Percentiles rank a stretch among this genome's conserved stretches.
phyloP scores from a whole-genome alignment of 495 filamentous ascomycete species.

The Aspergillus saccharolyticus region DNA sequence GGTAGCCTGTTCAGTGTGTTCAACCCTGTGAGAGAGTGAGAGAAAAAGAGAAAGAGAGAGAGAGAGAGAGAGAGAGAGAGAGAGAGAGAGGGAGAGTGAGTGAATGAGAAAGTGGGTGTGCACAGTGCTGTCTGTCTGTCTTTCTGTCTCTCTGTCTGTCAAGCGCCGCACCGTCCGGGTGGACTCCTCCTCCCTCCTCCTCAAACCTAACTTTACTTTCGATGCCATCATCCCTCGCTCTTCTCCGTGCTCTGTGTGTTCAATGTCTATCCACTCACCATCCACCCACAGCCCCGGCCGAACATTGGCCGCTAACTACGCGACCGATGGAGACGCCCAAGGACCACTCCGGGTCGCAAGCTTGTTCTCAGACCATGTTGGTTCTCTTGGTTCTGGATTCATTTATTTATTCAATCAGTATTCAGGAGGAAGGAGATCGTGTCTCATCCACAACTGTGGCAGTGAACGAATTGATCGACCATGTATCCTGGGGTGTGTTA shows the following conservation, averaged over 20 bases:
- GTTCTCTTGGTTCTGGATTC: neutral
- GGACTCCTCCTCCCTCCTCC: neutral
- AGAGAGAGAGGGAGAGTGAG: too few species aligned
- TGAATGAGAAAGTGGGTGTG: too few species aligned
- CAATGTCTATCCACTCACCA: too few species aligned
- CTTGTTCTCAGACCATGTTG: constrained; percentile 5
- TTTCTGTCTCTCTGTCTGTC: neutral
- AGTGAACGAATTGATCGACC: constrained; percentile 6
- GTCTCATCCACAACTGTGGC: constrained; percentile 7
- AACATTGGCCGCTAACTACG: neutral
- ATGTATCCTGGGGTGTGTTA: neutral
- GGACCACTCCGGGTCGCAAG: neutral
- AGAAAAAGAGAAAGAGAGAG: too few species aligned
- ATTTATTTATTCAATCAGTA: too few species aligned
- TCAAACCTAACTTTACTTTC: neutral
- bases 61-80: too few species aligned
- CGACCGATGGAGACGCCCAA: neutral
- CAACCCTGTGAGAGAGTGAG: neutral
- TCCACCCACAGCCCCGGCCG: neutral
- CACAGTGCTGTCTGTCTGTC: too few species aligned
- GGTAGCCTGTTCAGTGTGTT: too few species aligned
- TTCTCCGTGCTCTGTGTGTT: too few species aligned
- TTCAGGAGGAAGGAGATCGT: neutral
- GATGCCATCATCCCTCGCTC: neutral
- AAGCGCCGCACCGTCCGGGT: neutral